These are phyloP conservation scores for Silene vulgaris DNA, from an alignment of 179 eudicot genomes.

Conservation along the genomic window DNA sequence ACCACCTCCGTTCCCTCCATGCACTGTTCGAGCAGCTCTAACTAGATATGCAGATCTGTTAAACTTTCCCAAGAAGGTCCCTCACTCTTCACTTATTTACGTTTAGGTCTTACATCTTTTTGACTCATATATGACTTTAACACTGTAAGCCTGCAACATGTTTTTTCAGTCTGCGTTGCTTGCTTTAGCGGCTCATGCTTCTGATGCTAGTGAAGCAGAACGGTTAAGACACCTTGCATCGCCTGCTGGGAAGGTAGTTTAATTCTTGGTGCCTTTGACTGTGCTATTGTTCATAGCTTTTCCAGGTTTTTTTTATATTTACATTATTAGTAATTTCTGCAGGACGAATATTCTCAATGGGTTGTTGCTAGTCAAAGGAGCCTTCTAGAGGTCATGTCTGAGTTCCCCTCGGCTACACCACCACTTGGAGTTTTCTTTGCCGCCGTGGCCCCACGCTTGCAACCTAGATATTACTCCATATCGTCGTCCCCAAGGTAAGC, in stretches of 20 bases:
- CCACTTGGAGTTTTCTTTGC: conserved; percentile 99
- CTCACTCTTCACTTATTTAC: neutral
- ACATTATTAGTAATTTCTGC: conserved; percentile 21
- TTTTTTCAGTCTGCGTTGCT: conserved; percentile 71
- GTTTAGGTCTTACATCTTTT: neutral
- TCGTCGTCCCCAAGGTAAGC: conserved; percentile 84
- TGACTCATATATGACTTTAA: conserved; percentile 3
- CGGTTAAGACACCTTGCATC: conserved; percentile 80
- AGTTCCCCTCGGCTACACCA: conserved; percentile 90
- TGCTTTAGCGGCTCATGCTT: conserved; percentile 91
- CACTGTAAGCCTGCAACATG: neutral
- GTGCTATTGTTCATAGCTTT: conserved; percentile 1
- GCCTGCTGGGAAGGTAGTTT: conserved; percentile 82
- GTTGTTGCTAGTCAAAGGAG: conserved; percentile 84
- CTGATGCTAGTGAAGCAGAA: conserved; percentile 85
- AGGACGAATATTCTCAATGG: conserved; percentile 97
- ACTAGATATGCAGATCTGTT: conserved; percentile 81
- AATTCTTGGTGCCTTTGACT: conserved; percentile 7
- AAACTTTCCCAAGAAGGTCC: conserved; percentile 76
- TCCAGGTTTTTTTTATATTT: neutral
- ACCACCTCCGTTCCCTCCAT: conserved; percentile 85
- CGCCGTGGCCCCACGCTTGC: conserved; percentile 76
- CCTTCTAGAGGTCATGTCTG: conserved; percentile 88
- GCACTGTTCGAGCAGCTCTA: conserved; percentile 72
- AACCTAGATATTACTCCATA: conserved; percentile 94